These are phyloP conservation scores for Sanghuangporus sanghuang DNA, from an alignment of 1,284 basidiomycete species.

Conservation along the genomic window DNA sequence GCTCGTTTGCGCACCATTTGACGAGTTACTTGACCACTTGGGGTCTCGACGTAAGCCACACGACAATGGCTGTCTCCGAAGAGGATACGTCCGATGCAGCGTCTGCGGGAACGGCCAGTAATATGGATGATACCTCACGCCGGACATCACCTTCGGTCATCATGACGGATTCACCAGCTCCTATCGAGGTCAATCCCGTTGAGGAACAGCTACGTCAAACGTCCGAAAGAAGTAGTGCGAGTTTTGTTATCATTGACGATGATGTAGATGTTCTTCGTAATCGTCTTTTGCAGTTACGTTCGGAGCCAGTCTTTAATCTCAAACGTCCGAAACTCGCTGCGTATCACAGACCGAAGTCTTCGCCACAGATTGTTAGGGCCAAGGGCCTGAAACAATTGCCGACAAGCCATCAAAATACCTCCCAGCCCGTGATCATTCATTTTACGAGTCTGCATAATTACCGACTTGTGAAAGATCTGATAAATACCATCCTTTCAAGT, in stretches of 20 bases:
- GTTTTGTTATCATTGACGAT: conserved; percentile 87
- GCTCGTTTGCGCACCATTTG: conserved; percentile 84
- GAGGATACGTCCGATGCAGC: conserved; percentile 14
- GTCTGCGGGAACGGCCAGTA: conserved; percentile 14
- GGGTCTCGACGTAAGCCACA: conserved; percentile 88
- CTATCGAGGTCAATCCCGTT: conserved; percentile 10
- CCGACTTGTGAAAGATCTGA: conserved; percentile 80
- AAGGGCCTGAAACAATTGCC: conserved; percentile 32
- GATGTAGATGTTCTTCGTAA: conserved; percentile 72
- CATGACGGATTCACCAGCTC: conserved; percentile 15
- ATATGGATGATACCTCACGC: neutral
- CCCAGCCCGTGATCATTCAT: conserved; percentile 68
- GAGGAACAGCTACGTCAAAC: conserved; percentile 10
- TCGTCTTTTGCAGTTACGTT: conserved; percentile 58
- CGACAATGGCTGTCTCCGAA: conserved; percentile 57
- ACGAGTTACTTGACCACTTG: conserved; percentile 90
- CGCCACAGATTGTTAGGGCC: conserved; percentile 64
- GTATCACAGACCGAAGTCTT: conserved; percentile 70
- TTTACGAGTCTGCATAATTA: conserved; percentile 89
- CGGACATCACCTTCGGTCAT: conserved; percentile 12
- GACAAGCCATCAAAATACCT: conserved; percentile 24
- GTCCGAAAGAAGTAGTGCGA: conserved; percentile 21
- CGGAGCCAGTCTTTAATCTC: conserved; percentile 46
- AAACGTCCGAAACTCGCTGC: conserved; percentile 74
- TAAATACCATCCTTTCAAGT: conserved; percentile 60